phyloP scores from a whole-genome alignment of 768 basidiomycete genomes.

The Epithele typhae region DNA sequence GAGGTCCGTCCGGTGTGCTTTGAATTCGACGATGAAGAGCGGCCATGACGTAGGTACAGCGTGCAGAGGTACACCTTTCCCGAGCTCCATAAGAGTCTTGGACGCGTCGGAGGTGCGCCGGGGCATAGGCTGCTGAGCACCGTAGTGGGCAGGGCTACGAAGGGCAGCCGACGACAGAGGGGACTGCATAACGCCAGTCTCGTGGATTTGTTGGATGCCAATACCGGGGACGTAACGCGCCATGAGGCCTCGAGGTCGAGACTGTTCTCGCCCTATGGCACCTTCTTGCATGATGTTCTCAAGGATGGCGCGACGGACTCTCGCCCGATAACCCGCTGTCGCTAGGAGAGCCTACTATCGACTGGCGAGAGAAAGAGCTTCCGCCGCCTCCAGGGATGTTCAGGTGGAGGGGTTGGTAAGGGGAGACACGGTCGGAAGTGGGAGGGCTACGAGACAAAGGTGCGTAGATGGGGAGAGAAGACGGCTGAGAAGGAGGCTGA shows the following conservation, averaged over 20 bases:
- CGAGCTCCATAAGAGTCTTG: slow-evolving; percentile 52
- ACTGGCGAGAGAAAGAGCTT: slow-evolving; percentile 43
- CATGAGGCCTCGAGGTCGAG: slow-evolving; percentile 35
- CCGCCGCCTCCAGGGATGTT: slow-evolving; percentile 42
- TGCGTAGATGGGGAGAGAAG: slow-evolving; percentile 74
- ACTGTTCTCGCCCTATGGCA: slow-evolving; percentile 23
- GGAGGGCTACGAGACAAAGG: slow-evolving; percentile 63
- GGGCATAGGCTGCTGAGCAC: slow-evolving; percentile 19
- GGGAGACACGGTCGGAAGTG: slow-evolving; percentile 42
- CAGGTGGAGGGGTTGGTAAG: slow-evolving; percentile 61
- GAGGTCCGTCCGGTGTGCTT: slow-evolving; percentile 91
- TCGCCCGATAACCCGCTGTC: slow-evolving; percentile 53
- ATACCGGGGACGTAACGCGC: slow-evolving; percentile 64
- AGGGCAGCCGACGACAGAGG: slow-evolving; percentile 51
- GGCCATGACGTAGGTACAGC: slow-evolving; percentile 80
- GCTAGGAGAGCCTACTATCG: slow-evolving; percentile 55
- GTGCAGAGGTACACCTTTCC: slow-evolving; percentile 85
- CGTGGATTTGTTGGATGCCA: slow-evolving; percentile 55
- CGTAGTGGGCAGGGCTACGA: slow-evolving; percentile 11
- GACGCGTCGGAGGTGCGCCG: slow-evolving; percentile 39
- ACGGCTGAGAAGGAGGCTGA: slow-evolving; percentile 61
- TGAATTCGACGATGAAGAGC: slow-evolving; percentile 97
- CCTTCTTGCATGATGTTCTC: slow-evolving; percentile 41
- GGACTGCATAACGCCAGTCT: slow-evolving; percentile 36
- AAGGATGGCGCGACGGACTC: slow-evolving; percentile 42